A percentile compares a stretch with the other conserved stretches of the same genome.
phyloP scores from a whole-genome alignment of 2,329 filamentous ascomycete genomes.

The Cladosporium velox region DNA sequence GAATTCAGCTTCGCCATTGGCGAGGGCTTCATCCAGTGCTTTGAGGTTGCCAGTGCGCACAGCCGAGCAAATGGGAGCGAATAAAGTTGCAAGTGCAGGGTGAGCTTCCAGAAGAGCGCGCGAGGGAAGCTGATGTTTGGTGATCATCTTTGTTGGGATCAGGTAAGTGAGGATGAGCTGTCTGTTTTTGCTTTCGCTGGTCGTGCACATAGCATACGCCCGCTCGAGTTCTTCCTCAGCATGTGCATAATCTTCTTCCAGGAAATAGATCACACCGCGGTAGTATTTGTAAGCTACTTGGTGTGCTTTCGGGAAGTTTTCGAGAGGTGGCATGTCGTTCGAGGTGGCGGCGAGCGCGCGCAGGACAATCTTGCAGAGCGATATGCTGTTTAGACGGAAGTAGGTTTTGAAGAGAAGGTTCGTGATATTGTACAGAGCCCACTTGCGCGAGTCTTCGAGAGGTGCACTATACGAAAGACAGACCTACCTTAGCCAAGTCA shows the following conservation, averaged over 20 bases:
- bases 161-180: constrained; percentile 95
- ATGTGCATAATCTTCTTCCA: constrained; percentile 88
- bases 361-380: constrained; percentile 86
- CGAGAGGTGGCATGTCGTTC: constrained; percentile 77
- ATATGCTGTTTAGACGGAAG: constrained; percentile 83
- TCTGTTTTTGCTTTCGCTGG: constrained; percentile 70
- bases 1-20: constrained; percentile 84
- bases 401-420: constrained; percentile 98
- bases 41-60: constrained; percentile 82
- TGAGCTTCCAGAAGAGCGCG: constrained; percentile 70
- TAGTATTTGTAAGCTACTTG: constrained; percentile 97
- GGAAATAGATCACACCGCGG: constrained; percentile 85
- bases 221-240: constrained; percentile 78
- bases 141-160: constrained; percentile 89
- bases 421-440: constrained; percentile 93
- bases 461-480: constrained; percentile 60
- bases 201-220: constrained; percentile 81
- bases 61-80: constrained; percentile 73
- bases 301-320: constrained; percentile 83
- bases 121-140: constrained; percentile 79
- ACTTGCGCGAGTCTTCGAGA: constrained; percentile 89
- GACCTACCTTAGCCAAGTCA: constrained; percentile 29
- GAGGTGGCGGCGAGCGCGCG: constrained; percentile 76
- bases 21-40: constrained; percentile 79
- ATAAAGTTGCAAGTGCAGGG: constrained; percentile 74